Percentiles rank a stretch among this genome's conserved stretches.
Conservation (phyloP, 2,329 filamentous ascomycete species). For the Fusarium nygamai region DNA sequence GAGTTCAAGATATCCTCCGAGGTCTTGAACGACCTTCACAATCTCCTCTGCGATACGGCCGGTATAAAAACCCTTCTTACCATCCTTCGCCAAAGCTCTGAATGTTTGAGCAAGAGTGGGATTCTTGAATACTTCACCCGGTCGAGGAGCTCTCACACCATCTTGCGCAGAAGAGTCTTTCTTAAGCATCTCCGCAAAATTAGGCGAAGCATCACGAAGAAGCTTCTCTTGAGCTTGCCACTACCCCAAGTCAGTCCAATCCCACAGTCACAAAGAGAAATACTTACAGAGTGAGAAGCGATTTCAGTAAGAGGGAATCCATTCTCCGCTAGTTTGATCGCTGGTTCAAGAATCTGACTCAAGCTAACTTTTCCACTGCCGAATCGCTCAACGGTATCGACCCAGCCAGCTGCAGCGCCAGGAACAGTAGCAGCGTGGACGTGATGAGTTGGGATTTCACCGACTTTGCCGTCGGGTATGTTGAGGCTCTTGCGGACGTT, state of each 20-base stretch:
- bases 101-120: conserved; percentile 85
- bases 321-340: conserved; percentile 85
- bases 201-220: conserved; percentile 81
- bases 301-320: conserved; percentile 92
- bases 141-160: conserved; percentile 77
- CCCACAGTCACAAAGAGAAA: accelerated
- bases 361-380: conserved; percentile 86
- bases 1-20: conserved; percentile 80
- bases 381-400: conserved; percentile 86
- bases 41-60: conserved; percentile 85
- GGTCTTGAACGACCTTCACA: conserved; percentile 78
- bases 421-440: conserved; percentile 88
- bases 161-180: conserved; percentile 72
- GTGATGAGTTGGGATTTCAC: conserved; percentile 76
- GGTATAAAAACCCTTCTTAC: conserved; percentile 91
- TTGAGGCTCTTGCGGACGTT: conserved; percentile 75
- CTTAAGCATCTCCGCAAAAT: conserved; percentile 89
- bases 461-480: conserved; percentile 64
- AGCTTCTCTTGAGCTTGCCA: conserved; percentile 74
- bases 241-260: conserved; percentile 54
- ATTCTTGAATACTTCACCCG: conserved; percentile 92
- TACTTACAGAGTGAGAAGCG: conserved; percentile 72
- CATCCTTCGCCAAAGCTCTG: conserved; percentile 77
- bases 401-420: conserved; percentile 92
- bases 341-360: conserved; percentile 81